Evolutionary conservation across 1,284 basidiomycete genomes (phyloP), one percentile per base, ranked within the genome.

Genomic region (Inonotus obliquus): DNA sequence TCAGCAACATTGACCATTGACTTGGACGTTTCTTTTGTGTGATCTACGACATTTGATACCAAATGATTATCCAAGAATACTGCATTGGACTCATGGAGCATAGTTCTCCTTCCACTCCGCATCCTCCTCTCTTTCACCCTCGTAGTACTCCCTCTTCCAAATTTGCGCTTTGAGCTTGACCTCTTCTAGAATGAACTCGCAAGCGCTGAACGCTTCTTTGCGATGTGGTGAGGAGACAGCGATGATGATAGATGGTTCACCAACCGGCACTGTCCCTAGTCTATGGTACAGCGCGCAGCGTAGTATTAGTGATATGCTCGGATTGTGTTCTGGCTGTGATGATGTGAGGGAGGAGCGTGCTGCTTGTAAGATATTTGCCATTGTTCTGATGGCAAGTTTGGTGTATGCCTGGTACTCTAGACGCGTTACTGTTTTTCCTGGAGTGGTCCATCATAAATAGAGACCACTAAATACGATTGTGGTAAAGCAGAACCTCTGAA

Each of bases 141-240:
- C 84, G 70, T 94, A 94, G 68, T 85, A 90, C 71, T 96, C 94
- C 68, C 87, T 76, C 76, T 96, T 96, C 93, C 94, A 96, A 66
- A 96, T 88, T 71, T 92, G 92, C 37, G 83, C 91, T 67, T 84
- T 86, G 63, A 76, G 75, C 76, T 96, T 96, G 61, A 95, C 85
- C 62, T 89, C 82, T 72, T 96, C 94, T 19, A 96, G 78, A 63
- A 94, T 83, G 70, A 77, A 84, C 72, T 94, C 92, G 69, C 91
- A 92, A 13, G 87, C 87, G 54, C 79, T 74, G 70, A 94, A 94
- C 2, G 91, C 86, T 69, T 92, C 90, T 66, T 85, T 86, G 27
- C 93, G 80, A 74, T 94, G 93, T 21, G 91, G 89, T n/a, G 88
- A 87, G 10, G 91, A 91, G 6, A 93, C 91, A 1, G 89, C 91